Percentiles rank a stretch among this genome's conserved stretches.
phyloP scores from a whole-genome alignment of 768 basidiomycete genomes.

The Infundibulicybe gibba region DNA sequence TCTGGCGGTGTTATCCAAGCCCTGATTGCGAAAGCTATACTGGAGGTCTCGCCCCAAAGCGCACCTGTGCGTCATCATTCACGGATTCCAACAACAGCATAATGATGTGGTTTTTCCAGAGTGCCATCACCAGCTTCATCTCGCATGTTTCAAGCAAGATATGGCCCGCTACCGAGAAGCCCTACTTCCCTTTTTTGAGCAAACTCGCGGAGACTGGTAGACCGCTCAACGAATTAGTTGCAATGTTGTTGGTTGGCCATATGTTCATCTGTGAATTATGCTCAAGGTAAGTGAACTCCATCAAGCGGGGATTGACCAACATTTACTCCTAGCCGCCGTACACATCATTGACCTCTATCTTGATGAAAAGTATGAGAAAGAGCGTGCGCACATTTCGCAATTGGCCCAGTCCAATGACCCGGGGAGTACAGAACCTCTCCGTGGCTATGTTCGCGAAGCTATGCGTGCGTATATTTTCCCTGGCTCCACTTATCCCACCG shows the following conservation, averaged over 20 bases:
- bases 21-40: conserved; percentile 23
- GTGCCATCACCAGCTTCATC: background rate
- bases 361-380: conserved; percentile 29
- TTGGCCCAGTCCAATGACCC: conserved; percentile 27
- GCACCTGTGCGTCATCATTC: conserved; percentile 14
- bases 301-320: background rate
- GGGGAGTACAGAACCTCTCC: conserved; percentile 25
- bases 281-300: conserved; percentile 29
- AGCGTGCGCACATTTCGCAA: conserved; percentile 31
- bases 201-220: conserved; percentile 26
- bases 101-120: background rate
- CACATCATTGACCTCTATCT: conserved; percentile 50
- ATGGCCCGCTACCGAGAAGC: conserved; percentile 11
- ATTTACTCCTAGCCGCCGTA: conserved; percentile 23
- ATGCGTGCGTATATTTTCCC: conserved; percentile 28
- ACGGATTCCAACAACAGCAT: background rate
- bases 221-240: conserved; percentile 33
- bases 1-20: conserved; percentile 19
- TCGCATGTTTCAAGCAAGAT: background rate
- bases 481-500: background rate
- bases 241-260: conserved; percentile 40
- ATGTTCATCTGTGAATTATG: conserved; percentile 37
- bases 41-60: conserved; percentile 12
- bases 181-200: conserved; percentile 30
- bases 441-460: conserved; percentile 47